Evolutionary conservation across 2,329 filamentous ascomycete species (phyloP), one percentile per base, ranked within the genome.

Genomic region (Diplodia scrobiculata): DNA sequence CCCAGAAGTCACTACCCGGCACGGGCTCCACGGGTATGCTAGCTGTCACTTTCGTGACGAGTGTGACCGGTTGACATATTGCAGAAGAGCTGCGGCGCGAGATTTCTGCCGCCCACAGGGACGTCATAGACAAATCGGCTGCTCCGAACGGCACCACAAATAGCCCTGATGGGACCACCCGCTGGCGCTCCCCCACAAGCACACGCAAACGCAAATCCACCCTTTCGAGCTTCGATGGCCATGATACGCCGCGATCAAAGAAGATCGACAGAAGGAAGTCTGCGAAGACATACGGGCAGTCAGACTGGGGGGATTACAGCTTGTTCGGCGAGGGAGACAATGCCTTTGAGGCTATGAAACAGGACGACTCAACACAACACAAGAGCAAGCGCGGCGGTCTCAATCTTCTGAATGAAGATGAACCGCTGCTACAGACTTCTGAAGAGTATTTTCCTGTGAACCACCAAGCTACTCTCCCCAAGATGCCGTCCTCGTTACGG

Each of bases 21-120:
- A 76, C 73, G 21, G 72, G 73, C 36, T 76, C 72, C 17, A 73
- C 73, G 45, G 75, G 75, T 65, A n/a, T n/a, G 62, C 21, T 11
- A 14, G 19, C 21, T 53, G 13, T 5, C 27, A 34, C 7, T 63
- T n/a, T 34, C 25, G 21, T 3, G 19, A 34, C 4, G 10, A n/a
- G 3, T 7, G 45, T 34, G 48, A 13, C 21, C 1, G 14, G 19
- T 21, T 60, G 11, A 65, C 14, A 5, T 5, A 4, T 54, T 6
- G 36, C 64, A 55, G 63, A 66, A 25, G 34, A 34, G 14, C 11
- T 63, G 2, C 36, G 48, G 19, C 58, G 48, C 14, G 51, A 67
- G 3, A 64, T 54, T 25, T 59, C 59, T 14, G 58, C 65, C 9
- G 65, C 55, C 50, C 59, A 64, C 21, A 14, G n/a, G 19, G 58